These are phyloP conservation scores for Tolypocladium endophyticum DNA, from an alignment of 2,329 filamentous ascomycete species.

Conservation along the genomic window DNA sequence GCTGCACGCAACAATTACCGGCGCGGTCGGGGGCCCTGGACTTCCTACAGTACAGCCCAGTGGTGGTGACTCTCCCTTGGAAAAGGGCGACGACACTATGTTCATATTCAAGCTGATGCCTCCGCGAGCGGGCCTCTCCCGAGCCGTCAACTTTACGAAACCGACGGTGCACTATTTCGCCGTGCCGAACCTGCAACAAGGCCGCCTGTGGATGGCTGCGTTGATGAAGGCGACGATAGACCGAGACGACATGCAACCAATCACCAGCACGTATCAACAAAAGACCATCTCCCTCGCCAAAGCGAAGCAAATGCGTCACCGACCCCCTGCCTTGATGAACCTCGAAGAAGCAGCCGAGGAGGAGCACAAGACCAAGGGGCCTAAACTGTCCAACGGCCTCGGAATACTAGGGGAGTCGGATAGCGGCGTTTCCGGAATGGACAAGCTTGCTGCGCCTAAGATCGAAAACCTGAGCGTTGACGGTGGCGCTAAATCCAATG, in stretches of 20 bases:
- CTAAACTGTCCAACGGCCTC: conserved; percentile 23
- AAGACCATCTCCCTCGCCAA: conserved; percentile 91
- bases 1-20: conserved; percentile 83
- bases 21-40: conserved; percentile 48
- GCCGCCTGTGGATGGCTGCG: conserved; percentile 94
- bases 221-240: conserved; percentile 99
- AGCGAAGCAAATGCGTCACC: conserved; percentile 76
- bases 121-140: conserved; percentile 74
- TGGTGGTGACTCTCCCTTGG: conserved; percentile 26
- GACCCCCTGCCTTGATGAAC: conserved; percentile 81
- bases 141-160: conserved; percentile 94
- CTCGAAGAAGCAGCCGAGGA: conserved; percentile 34
- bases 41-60: conserved; percentile 31
- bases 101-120: conserved; percentile 99
- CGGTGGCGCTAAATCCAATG: conserved; percentile 12
- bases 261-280: conserved; percentile 90
- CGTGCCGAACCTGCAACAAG: conserved; percentile 79
- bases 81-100: conserved; percentile 56
- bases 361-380: conserved; percentile 9
- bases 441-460: conserved; percentile 24
- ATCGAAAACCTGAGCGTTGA: conserved; percentile 20
- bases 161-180: conserved; percentile 97
- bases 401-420: conserved; percentile 33
- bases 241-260: conserved; percentile 66
- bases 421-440: conserved; percentile 31